phyloP scores from a whole-genome alignment of 2,329 filamentous ascomycete genomes.

The Pezicula carpinea region DNA sequence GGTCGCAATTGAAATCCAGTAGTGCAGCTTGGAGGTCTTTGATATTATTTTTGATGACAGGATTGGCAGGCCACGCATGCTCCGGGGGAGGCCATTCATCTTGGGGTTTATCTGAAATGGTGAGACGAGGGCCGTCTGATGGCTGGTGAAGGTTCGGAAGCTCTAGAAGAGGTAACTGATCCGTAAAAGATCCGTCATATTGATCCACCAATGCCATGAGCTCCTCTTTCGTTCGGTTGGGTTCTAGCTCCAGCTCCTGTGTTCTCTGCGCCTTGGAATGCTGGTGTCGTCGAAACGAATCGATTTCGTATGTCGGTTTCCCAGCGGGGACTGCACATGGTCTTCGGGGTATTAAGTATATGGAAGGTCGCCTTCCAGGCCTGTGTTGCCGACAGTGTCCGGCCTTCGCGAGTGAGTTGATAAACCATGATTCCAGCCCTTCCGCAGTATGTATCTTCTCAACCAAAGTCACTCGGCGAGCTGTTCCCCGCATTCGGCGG shows the following conservation, averaged over 20 bases:
- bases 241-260: slow-evolving; percentile 5
- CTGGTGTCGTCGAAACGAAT: slow-evolving; percentile 11
- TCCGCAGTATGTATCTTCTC: slow-evolving; percentile 10
- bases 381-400: slow-evolving; percentile 24
- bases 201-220: slow-evolving; percentile 50
- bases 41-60: slow-evolving; percentile 21
- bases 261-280: slow-evolving; percentile 6
- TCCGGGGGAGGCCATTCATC: slow-evolving; percentile 35
- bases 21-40: slow-evolving; percentile 19
- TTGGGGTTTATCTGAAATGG: slow-evolving; percentile 44
- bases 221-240: slow-evolving; percentile 34
- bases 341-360: slow-evolving; percentile 17
- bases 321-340: slow-evolving; percentile 8
- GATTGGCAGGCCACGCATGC: slow-evolving; percentile 24
- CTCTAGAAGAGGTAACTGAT: slow-evolving; percentile 46
- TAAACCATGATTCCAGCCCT: slow-evolving; percentile 29
- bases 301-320: slow-evolving; percentile 1
- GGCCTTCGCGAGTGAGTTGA: slow-evolving; percentile 25
- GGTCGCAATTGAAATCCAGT: slow-evolving; percentile 13
- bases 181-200: slow-evolving; percentile 44
- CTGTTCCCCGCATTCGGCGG: slow-evolving; percentile 1
- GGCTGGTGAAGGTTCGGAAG: slow-evolving; percentile 50
- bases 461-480: background rate
- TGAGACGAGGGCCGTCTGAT: slow-evolving; percentile 42
- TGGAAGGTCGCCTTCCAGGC: slow-evolving; percentile 8